phyloP scores from a whole-genome alignment of 1,139 yeast genomes.

The Taphrina pruni region DNA sequence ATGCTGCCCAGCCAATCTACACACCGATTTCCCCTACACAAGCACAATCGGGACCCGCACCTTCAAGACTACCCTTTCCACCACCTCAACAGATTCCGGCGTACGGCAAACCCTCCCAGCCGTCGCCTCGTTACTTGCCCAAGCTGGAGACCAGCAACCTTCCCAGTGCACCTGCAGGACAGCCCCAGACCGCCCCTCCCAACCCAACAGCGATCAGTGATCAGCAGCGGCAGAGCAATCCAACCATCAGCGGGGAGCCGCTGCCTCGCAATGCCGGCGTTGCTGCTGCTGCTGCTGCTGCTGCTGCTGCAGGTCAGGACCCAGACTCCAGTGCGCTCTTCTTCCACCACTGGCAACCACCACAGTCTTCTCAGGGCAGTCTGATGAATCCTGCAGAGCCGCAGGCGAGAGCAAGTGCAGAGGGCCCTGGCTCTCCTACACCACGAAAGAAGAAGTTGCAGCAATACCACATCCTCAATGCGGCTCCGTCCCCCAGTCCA shows the following conservation, averaged over 20 bases:
- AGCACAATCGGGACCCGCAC: slow-evolving; percentile 4
- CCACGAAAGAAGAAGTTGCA: slow-evolving; percentile 29
- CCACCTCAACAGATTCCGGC: slow-evolving; percentile 23
- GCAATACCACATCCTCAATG: slow-evolving; percentile 19
- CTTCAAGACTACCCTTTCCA: background rate
- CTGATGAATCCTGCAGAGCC: slow-evolving; percentile 6
- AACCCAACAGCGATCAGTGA: background rate
- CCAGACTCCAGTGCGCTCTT: slow-evolving; percentile 18
- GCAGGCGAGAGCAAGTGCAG: background rate
- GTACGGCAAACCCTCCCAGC: slow-evolving; percentile 11
- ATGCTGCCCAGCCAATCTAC: slow-evolving; percentile 13
- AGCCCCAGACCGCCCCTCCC: slow-evolving; percentile 12
- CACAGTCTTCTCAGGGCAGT: slow-evolving; percentile 16
- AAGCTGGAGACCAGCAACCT: slow-evolving; percentile 25
- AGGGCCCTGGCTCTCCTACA: slow-evolving; percentile 29
- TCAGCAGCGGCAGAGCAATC: slow-evolving; percentile 8
- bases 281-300: background rate
- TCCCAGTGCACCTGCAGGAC: background rate
- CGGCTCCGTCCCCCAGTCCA: slow-evolving; percentile 10
- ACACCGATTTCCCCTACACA: slow-evolving; percentile 25
- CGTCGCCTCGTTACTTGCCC: slow-evolving; percentile 31
- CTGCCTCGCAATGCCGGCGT: slow-evolving; percentile 13
- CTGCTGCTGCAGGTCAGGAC: background rate
- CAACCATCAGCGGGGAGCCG: slow-evolving; percentile 1
- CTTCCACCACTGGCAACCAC: slow-evolving; percentile 40